phyloP scores from a whole-genome alignment of 1,284 basidiomycete species.

The Uromyces viciae-fabae region DNA sequence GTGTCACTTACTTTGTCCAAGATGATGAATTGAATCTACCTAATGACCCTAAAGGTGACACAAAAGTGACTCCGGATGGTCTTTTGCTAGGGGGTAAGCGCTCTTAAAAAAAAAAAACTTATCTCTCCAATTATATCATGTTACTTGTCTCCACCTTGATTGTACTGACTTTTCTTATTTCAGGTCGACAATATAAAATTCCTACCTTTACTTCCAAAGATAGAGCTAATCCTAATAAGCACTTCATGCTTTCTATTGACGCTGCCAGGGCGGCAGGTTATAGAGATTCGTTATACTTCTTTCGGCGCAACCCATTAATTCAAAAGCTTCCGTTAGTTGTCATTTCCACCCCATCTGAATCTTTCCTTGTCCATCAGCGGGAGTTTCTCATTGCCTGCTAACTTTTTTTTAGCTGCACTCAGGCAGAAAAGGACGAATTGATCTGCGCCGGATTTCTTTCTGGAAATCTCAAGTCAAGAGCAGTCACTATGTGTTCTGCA shows the following conservation, averaged over 20 bases:
- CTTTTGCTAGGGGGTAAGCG: conserved; percentile 74
- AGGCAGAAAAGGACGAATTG: conserved; percentile 77
- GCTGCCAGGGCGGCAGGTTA: conserved; percentile 92
- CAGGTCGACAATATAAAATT: conserved; percentile 82
- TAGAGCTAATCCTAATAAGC: conserved; percentile 70
- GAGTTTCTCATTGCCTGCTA: conserved; percentile 7
- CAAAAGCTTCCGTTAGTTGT: conserved; percentile 68
- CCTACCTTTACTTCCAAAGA: conserved; percentile 76
- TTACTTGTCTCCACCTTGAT: neutral
- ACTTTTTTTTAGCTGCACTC: conserved; percentile 51
- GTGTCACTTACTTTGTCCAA: conserved; percentile 71
- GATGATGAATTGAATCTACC: conserved; percentile 82
- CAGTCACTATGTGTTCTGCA: conserved; percentile 87
- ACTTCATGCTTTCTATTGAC: conserved; percentile 95
- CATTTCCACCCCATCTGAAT: conserved; percentile 12
- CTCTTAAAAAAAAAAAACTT: neutral
- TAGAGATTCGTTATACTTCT: conserved; percentile 93
- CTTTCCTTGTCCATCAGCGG: conserved; percentile 5
- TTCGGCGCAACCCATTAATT: conserved; percentile 81
- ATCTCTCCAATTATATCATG: neutral
- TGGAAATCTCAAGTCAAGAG: conserved; percentile 79
- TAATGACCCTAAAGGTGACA: conserved; percentile 79
- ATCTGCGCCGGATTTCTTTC: conserved; percentile 82
- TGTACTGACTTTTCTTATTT: conserved; percentile 24
- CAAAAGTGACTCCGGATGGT: conserved; percentile 82